Evolutionary conservation across 192 early-diverging fungal species (phyloP).

Genomic region (Umbelopsis ramanniana): DNA sequence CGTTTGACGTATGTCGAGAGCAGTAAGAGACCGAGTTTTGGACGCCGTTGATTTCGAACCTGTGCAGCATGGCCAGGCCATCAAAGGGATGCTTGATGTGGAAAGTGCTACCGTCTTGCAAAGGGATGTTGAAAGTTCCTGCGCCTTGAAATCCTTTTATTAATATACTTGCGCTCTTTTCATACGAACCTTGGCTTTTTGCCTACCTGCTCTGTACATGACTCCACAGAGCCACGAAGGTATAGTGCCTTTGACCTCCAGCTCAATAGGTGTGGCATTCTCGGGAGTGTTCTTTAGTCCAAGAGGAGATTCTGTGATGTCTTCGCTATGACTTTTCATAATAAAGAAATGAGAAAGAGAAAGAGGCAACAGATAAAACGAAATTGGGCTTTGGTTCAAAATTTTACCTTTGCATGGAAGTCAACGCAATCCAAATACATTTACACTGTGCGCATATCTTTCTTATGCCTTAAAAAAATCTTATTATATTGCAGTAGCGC

Average conservation of each 20-base stretch:
- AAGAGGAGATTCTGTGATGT: conserved; percentile 32
- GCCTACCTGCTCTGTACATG: conserved; percentile 39
- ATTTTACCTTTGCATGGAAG: too few species aligned
- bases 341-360: neutral
- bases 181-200: neutral
- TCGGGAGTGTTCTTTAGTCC: conserved; percentile 41
- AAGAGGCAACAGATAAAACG: neutral
- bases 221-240: conserved; percentile 41
- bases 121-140: conserved; percentile 37
- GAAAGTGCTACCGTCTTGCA: conserved; percentile 41
- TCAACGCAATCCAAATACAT: too few species aligned
- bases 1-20: conserved; percentile 42
- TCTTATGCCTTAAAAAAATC: too few species aligned
- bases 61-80: conserved; percentile 42
- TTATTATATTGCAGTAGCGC: too few species aligned
- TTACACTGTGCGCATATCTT: too few species aligned
- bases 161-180: neutral
- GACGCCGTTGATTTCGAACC: conserved; percentile 34
- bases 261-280: neutral
- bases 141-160: conserved; percentile 21
- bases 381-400: neutral
- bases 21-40: conserved; percentile 29
- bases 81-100: conserved; percentile 46
- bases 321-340: neutral
- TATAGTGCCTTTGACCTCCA: conserved; percentile 28